Evolutionary conservation across 169 alveolate genomes (phyloP), one percentile per base, ranked within the genome.

Genomic region (Babesia caballi): DNA sequence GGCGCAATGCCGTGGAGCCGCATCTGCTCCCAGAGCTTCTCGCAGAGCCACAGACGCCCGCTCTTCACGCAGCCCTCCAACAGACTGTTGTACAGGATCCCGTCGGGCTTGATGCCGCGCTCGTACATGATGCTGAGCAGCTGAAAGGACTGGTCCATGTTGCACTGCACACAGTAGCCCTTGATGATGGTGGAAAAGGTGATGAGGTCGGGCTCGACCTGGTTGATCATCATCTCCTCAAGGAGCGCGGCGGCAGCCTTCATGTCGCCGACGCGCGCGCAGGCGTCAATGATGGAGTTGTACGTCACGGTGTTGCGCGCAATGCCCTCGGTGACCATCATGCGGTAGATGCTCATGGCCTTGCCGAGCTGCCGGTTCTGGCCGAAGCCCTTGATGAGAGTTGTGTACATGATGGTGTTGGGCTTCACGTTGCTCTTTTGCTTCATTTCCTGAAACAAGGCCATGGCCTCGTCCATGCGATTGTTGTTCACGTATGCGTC

Each of bases 31-130:
- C 94, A 91, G 50, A 91, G 78, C 59, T 83, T 72, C 49, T 87
- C 85, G 65, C 94, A 89, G n/a, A 89, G 82, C 83, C 89, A 73
- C 25, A 75, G 73, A 17, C 86, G 63, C 36, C 94, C 94, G 32
- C 90, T 51, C 71, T 94, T 92, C 40, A 96, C 95, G 74, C 99
- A 96, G 44, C 97, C 97, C 71, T 96, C 99, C 28, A 96, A 91
- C 12, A 96, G 91, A 47, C 96, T 91, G 88, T 96, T 96, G 84
- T 93, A 96, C 33, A 96, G 90, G n/a, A 96, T 95, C 50, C 94
- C 98, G 73, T 96, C 99, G 23, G 96, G 96, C 70, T 81, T 86
- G 33, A 92, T 88, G 40, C 85, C 84, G 32, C 91, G 54, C 66
- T 82, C 90, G 77, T 81, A 78, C 94, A 91, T 91, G 36, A 83